Evolutionary conservation across 768 basidiomycete genomes (phyloP).

Genomic region (Lanmaoa rubissima): DNA sequence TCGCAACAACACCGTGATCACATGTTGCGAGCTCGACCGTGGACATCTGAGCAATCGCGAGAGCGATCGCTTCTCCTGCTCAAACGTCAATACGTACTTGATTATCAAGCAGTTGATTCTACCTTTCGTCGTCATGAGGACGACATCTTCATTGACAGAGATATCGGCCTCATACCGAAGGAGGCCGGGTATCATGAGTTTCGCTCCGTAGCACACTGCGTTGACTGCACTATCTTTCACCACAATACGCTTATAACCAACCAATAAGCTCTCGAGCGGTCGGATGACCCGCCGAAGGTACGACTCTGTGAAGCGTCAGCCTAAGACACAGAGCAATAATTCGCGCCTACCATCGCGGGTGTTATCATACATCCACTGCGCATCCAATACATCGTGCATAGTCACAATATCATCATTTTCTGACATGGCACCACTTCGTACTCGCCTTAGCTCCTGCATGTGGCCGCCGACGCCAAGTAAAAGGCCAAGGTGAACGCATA

Average conservation of each 20-base stretch:
- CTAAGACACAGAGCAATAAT: slow-evolving; percentile 3
- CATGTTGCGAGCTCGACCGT: slow-evolving; percentile 97
- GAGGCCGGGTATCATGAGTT: slow-evolving; percentile 98
- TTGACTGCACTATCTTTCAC: slow-evolving; percentile 99
- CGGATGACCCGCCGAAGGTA: slow-evolving; percentile 94
- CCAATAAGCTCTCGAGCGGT: slow-evolving; percentile 89
- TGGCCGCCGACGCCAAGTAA: slow-evolving; percentile 97
- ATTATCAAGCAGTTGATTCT: slow-evolving; percentile 1
- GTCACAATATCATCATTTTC: slow-evolving; percentile 99
- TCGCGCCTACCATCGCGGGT: slow-evolving; percentile 79
- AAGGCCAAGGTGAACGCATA: slow-evolving; percentile 96
- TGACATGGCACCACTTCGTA: slow-evolving; percentile 92
- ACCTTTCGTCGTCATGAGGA: slow-evolving; percentile 99
- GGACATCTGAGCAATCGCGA: slow-evolving; percentile 96
- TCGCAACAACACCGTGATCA: slow-evolving; percentile 98
- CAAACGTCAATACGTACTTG: slow-evolving; percentile 3
- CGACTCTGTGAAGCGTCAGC: slow-evolving; percentile 59
- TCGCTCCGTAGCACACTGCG: slow-evolving; percentile 98
- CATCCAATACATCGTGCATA: slow-evolving; percentile 99
- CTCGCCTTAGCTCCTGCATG: slow-evolving; percentile 97
- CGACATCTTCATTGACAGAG: slow-evolving; percentile 91
- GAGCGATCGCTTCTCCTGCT: slow-evolving; percentile 86
- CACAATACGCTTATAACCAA: slow-evolving; percentile 97
- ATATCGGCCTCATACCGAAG: slow-evolving; percentile 96
- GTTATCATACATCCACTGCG: slow-evolving; percentile 98